Evolutionary conservation across 768 basidiomycete genomes (phyloP), one percentile per base, ranked within the genome.

Genomic region (Cytidiella melzeri): DNA sequence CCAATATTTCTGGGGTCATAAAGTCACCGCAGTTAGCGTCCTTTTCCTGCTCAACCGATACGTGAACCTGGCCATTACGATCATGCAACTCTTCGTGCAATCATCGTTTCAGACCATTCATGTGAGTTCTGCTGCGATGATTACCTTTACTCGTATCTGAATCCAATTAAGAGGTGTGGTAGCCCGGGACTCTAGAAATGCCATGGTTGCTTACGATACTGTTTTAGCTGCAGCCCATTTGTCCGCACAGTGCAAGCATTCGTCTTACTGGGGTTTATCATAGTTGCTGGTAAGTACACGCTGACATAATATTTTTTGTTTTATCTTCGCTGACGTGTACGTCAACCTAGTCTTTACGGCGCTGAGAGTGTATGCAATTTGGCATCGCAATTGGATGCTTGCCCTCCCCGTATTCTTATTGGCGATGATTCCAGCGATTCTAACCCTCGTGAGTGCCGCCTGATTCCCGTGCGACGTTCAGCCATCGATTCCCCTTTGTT

Each of bases 31-130:
- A 11, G 55, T 55, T 7, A 54, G 55, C 2, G 28, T 25, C 5
- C 48, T 59, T 19, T 59, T 59, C 49, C 20, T 56, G 24, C 15
- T 53, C 40, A 59, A 59, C 38, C 55, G 57, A 27, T 59, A 59
- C 34, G 37, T 54, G 23, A 59, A 59, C 41, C 51, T 59, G 15
- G 19, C 52, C 2, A 54, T 56, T 34, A 52, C 55, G 1, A 52
- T 59, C 26, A 15, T 59, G 9, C 52, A 56, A 24, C 43, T 59
- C 3, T 24, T 56, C 18, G 53, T 50, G 12, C 57, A 56, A 36
- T 43, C 52, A 6, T 42, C 57, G 1, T 54, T 56, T 24, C 55
- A 71, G 58, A 81, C 80, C 2, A 67, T 68, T 10, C 71, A 77
- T 70, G 79, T 84, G 53, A 49, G 62, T 57, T 6, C n/a, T n/a